Evolutionary conservation across 1,284 basidiomycete genomes (phyloP).

Genomic region (Puccinia horiana): DNA sequence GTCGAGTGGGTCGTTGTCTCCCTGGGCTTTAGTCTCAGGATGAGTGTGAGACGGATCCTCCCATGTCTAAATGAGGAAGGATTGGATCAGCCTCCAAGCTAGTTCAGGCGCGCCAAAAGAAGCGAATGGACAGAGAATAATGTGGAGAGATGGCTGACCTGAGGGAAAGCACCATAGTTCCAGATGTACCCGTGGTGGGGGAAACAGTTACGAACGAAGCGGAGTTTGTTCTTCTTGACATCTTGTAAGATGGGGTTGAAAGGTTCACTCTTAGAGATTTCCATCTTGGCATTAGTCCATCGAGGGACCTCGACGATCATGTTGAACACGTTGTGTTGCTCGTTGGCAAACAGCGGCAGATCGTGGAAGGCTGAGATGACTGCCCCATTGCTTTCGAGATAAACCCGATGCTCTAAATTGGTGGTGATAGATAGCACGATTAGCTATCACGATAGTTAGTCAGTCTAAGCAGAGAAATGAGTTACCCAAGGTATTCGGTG

Average conservation of each 20-base stretch:
- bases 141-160: constrained; percentile 63
- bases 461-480: constrained; percentile 51
- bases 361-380: constrained; percentile 61
- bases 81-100: neutral
- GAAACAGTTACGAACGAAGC: constrained; percentile 99
- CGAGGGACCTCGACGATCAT: constrained; percentile 98
- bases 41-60: constrained; percentile 87
- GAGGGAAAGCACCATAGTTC: constrained; percentile 73
- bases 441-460: neutral
- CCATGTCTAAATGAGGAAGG: constrained; percentile 70
- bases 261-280: constrained; percentile 93
- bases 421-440: neutral
- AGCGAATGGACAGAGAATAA: neutral
- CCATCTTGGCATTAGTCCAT: constrained; percentile 97
- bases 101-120: neutral
- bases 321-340: constrained; percentile 78
- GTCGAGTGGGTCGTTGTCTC: constrained; percentile 99
- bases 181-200: constrained; percentile 86
- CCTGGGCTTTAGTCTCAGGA: constrained; percentile 97
- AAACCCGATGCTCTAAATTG: constrained; percentile 34
- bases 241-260: constrained; percentile 99
- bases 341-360: constrained; percentile 92
- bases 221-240: constrained; percentile 90
- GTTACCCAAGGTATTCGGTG: constrained; percentile 87
- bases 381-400: constrained; percentile 26